A percentile compares a stretch with the other conserved stretches of the same genome.
phyloP scores from a whole-genome alignment of 345 rosid species.

The Salix dunnii region DNA sequence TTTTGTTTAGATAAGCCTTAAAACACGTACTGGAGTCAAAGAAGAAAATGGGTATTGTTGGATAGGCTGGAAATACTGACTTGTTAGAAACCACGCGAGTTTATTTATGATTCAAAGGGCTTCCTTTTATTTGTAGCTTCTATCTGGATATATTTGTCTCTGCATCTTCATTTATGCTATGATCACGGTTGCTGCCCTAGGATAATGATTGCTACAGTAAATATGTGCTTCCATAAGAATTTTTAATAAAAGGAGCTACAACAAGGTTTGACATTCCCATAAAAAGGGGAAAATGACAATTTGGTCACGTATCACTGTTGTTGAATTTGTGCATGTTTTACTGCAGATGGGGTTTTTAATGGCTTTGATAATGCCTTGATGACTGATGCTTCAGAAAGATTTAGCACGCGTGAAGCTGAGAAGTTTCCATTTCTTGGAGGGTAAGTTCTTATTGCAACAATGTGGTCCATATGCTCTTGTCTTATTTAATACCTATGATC shows the following conservation, averaged over 20 bases:
- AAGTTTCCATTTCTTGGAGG: conserved; percentile 66
- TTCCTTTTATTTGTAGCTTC: not conserved
- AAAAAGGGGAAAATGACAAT: not conserved
- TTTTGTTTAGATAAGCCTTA: not conserved
- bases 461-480: not conserved
- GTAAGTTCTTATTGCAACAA: conserved; percentile 51
- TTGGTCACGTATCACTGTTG: not conserved
- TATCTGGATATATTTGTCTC: not conserved
- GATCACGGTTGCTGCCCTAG: not conserved
- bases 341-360: conserved; percentile 47
- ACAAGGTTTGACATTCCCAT: not conserved
- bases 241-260: not conserved
- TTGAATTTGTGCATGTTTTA: conserved; percentile 22
- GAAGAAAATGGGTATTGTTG: not conserved
- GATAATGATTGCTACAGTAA: not conserved
- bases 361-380: conserved; percentile 37
- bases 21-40: not conserved
- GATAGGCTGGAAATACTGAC: not conserved
- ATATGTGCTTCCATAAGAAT: not conserved
- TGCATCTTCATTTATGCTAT: not conserved
- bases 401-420: conserved; percentile 65
- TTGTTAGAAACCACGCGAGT: not conserved
- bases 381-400: conserved; percentile 60
- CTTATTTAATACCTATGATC: not conserved
- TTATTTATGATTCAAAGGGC: not conserved